phyloP scores from a whole-genome alignment of 2,329 filamentous ascomycete species.

The Diaporthe capsici region DNA sequence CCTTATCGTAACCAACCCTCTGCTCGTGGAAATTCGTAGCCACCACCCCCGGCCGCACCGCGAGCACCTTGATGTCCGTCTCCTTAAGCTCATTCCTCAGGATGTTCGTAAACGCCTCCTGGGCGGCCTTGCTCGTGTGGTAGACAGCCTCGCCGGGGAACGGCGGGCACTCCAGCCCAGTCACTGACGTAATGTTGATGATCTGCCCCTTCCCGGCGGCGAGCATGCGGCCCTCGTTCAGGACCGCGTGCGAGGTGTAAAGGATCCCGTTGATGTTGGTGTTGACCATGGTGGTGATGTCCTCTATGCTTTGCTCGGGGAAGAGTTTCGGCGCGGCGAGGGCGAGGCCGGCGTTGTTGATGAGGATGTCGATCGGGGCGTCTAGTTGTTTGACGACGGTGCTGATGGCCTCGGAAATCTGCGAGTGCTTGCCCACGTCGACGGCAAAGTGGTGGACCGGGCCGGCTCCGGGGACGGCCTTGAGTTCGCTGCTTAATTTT shows the following conservation, averaged over 20 bases:
- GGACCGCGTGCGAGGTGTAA: slow-evolving; percentile 7
- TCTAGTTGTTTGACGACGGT: neutral
- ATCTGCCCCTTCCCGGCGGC: neutral
- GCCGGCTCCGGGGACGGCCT: neutral
- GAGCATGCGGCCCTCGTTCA: slow-evolving; percentile 28
- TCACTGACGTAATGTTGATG: slow-evolving; percentile 25
- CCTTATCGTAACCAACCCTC: slow-evolving; percentile 10
- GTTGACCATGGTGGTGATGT: slow-evolving; percentile 22
- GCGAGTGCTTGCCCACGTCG: slow-evolving; percentile 19
- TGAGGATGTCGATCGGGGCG: slow-evolving; percentile 31
- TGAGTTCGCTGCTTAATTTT: slow-evolving; percentile 6
- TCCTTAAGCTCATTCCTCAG: slow-evolving; percentile 14
- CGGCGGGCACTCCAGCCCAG: slow-evolving; percentile 14
- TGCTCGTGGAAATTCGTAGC: slow-evolving; percentile 19
- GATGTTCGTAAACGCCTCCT: slow-evolving; percentile 16
- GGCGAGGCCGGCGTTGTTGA: slow-evolving; percentile 18
- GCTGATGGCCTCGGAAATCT: slow-evolving; percentile 9
- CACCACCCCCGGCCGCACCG: slow-evolving; percentile 8
- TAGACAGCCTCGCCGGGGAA: slow-evolving; percentile 22
- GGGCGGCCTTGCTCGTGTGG: slow-evolving; percentile 24
- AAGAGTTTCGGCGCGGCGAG: slow-evolving; percentile 18
- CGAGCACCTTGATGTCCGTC: slow-evolving; percentile 20
- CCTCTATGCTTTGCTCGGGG: slow-evolving; percentile 15
- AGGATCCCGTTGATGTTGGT: slow-evolving; percentile 14
- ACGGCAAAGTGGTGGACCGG: slow-evolving; percentile 9